Percentiles rank a stretch among this genome's conserved stretches.
Evolutionary conservation across 257 asterid species (phyloP).

Genomic region (Verbena officinalis): DNA sequence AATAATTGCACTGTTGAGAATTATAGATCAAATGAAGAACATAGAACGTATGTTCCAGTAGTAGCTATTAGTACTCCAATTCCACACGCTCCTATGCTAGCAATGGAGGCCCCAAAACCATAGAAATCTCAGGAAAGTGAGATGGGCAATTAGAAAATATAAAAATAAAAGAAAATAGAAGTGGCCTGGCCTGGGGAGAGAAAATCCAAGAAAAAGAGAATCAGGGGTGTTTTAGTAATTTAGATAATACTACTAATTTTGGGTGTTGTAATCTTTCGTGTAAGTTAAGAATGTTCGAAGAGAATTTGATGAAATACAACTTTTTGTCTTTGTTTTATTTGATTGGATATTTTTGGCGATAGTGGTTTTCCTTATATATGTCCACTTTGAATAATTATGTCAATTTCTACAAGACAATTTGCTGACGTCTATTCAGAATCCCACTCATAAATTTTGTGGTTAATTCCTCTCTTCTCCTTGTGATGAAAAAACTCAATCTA

Average conservation of each 20-base stretch:
- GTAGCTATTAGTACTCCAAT: constrained; percentile 46
- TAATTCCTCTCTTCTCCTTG: too few species aligned
- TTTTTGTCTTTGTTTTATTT: not conserved
- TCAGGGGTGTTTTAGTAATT: constrained; percentile 36
- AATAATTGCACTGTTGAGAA: constrained; percentile 25
- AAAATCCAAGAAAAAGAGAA: constrained; percentile 12
- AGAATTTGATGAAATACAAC: constrained; percentile 33
- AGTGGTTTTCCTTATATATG: constrained; percentile 35
- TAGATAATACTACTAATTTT: constrained; percentile 18
- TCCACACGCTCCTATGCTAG: constrained; percentile 64
- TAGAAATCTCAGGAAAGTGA: constrained; percentile 20
- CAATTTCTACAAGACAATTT: constrained; percentile 15
- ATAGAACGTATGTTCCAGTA: constrained; percentile 33
- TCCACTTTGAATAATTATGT: constrained; percentile 38
- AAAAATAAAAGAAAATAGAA: not conserved
- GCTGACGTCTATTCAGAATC: constrained; percentile 51
- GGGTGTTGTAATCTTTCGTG: constrained; percentile 39
- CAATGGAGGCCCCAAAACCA: constrained; percentile 53
- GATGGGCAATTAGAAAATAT: not conserved
- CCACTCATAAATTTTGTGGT: constrained; percentile 12
- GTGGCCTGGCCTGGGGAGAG: not conserved
- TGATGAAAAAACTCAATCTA: too few species aligned
- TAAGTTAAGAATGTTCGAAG: constrained; percentile 33
- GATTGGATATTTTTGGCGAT: constrained; percentile 25
- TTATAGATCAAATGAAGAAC: constrained; percentile 28